A percentile compares a stretch with the other conserved stretches of the same genome.
These are phyloP conservation scores for Boletales sp. DNA, from an alignment of 768 basidiomycete genomes.

Conservation along the genomic window DNA sequence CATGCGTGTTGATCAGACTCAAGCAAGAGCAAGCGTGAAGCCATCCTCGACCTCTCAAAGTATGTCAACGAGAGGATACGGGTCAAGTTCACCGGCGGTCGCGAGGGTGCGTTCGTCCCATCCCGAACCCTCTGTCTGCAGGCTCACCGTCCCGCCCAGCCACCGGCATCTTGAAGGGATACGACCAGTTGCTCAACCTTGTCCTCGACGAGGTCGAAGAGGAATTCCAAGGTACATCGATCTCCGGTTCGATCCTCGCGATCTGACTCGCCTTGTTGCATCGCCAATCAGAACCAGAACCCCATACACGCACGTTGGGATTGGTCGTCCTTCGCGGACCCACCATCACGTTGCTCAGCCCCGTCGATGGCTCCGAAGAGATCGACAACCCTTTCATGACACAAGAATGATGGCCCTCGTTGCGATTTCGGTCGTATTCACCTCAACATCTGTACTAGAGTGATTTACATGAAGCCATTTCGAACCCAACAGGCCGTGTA, in stretches of 20 bases:
- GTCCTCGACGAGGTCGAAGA: conserved; percentile 96
- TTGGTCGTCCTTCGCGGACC: conserved; percentile 91
- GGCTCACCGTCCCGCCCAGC: conserved; percentile 47
- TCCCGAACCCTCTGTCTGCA: neutral
- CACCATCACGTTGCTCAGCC: conserved; percentile 90
- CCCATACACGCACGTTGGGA: conserved; percentile 65
- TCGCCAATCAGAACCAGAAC: conserved; percentile 52
- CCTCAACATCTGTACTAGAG: neutral
- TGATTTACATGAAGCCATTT: conserved; percentile 15
- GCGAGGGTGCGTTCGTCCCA: conserved; percentile 64
- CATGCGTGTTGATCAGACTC: conserved; percentile 28
- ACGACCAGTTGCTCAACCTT: conserved; percentile 93
- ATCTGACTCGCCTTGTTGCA: conserved; percentile 6
- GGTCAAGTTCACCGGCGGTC: conserved; percentile 97
- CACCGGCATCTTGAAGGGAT: conserved; percentile 90
- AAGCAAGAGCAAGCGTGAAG: conserved; percentile 67
- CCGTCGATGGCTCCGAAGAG: conserved; percentile 93
- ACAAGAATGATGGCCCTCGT: conserved; percentile 46
- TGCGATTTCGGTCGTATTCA: neutral
- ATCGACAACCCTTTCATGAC: conserved; percentile 85
- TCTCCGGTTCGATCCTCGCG: conserved; percentile 9
- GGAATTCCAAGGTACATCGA: conserved; percentile 57
- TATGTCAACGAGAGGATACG: conserved; percentile 90
- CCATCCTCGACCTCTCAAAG: conserved; percentile 92
- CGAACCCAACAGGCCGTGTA: conserved; percentile 7